Base-by-base conservation (phyloP, 306 rosid genomes). In the Comarum palustre region DNA sequence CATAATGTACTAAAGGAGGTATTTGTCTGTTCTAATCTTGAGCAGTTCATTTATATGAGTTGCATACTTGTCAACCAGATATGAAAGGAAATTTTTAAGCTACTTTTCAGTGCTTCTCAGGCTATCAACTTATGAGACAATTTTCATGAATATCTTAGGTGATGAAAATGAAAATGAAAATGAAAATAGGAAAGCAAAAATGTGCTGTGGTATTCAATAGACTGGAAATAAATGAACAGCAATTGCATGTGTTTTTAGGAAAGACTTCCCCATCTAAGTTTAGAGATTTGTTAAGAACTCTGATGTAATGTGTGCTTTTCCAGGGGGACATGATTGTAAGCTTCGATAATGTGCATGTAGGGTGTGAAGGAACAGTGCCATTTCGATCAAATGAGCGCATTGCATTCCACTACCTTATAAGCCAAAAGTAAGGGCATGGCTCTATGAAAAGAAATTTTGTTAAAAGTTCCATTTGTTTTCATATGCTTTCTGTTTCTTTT, bases 271-370 rank as follows among this genome's bases (percentile, higher is more conserved):
- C 17, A 42, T 8, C 62, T 77, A 74, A 69, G 66, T 81, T 73
- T 45, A 12, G 42, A 64, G 66, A 70, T 38, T 66, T 32, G n/a
- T 69, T 20, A n/a, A n/a, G 48, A 47, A 63, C 27, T 60, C 62
- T 64, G 63, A 77, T 50, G 11, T 58, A 62, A 48, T 74, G 24
- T 20, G 32, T 39, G n/a, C 50, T 54, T 83, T 75, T 73, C 15
- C 89, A 94, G 99, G 99, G 99, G 68, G 97, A 94, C 73, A 97
- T 94, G 72, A 94, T 94, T 87, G 92, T 91, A 73, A 91, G 97
- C 86, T 94, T 94, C 66, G 91, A 94, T 84, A 89, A 72, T 79
- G 77, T 91, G 59, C 89, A 74, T 73, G 87, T 94, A 73, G 99
- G 99, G 66, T 77, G 91, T 74, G 99, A 94, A 84, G 99, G 99